Evolutionary conservation across 305 asterid genomes (phyloP).

Genomic region (Solanum hybrid): DNA sequence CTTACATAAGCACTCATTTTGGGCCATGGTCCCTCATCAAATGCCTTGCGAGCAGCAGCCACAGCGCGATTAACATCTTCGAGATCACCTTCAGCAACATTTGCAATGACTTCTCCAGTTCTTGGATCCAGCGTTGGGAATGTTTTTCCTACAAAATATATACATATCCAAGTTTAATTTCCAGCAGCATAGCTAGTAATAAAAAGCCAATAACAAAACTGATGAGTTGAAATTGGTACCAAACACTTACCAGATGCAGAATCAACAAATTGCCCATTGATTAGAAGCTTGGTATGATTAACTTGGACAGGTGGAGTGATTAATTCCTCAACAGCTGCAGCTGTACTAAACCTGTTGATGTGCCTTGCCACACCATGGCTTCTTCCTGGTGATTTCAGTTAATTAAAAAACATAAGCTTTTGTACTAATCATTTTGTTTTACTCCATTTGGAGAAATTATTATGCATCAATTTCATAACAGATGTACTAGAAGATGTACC

Average conservation of each 20-base stretch:
- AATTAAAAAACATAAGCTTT: neutral
- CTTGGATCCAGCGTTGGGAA: constrained; percentile 72
- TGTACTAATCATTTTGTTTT: neutral
- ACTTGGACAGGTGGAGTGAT: constrained; percentile 39
- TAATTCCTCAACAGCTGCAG: constrained; percentile 44
- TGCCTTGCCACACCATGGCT: constrained; percentile 27
- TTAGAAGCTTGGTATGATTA: constrained; percentile 52
- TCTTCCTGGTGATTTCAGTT: constrained; percentile 25
- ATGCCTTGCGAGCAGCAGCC: constrained; percentile 71
- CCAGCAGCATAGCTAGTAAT: neutral
- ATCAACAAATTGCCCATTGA: constrained; percentile 61
- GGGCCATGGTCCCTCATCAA: constrained; percentile 83
- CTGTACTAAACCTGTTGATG: constrained; percentile 33
- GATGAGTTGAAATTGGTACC: neutral
- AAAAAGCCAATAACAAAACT: neutral
- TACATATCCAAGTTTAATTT: neutral
- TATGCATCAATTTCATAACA: neutral
- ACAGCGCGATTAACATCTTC: constrained; percentile 72
- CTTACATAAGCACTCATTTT: constrained; percentile 70
- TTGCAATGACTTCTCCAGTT: constrained; percentile 54
- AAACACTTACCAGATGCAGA: constrained; percentile 54
- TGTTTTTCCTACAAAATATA: constrained; percentile 42
- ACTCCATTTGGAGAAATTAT: neutral
- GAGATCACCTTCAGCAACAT: constrained; percentile 42
- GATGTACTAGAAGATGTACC: neutral